Base-by-base conservation (phyloP, 1,284 basidiomycete genomes). In the Cutaneotrichosporon cavernicola region DNA sequence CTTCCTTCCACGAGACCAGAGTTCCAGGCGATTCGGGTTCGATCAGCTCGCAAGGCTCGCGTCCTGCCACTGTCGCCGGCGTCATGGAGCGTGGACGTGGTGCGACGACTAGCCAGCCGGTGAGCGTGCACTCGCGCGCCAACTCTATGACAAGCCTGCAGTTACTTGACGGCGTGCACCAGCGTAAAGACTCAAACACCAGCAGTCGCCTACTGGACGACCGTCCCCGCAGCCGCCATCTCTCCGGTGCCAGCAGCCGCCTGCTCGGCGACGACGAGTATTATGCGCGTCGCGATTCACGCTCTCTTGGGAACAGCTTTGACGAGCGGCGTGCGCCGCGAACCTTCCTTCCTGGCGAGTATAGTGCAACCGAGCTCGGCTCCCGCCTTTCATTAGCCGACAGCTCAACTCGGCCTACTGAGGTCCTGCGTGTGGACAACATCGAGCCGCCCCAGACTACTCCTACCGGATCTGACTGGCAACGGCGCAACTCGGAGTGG, bases 401-500 rank as follows among this genome's bases (percentile, higher is more conserved):
- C 8, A 53, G 5, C 13, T 18, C 13, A 53, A 4, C 14, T 31
- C 26, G 51, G 18, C 43, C 43, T n/a, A 18, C 43, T 18, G 43
- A 46, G 18, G 43, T 18, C 43, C 6, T 46, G 16, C 43, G 43
- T 4, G 43, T 46, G 43, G 36, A 22, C 21, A 38, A 40, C 14
- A 30, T 18, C 13, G 34, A 43, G 13, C 18, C 16, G 26, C 34
- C 18, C 22, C 32, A 16, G 9, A 32, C 22, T 14, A 31, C 52
- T 40, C 6, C 21, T 18, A 46, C 52, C 30, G 14, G 4, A 5
- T 30, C 30, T 8, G 60, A 47, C 31, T 53, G 47, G 57, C 46
- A 53, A 49, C 22, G 26, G 4, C 47, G 55, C 49, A 36, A 58
- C 30, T 34, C 69, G 18, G 77, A 80, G 32, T 80, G 77, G 75